A percentile compares a stretch with the other conserved stretches of the same genome.
Conservation (phyloP, 2,329 filamentous ascomycete genomes). For the Ramularia collo-cygni region DNA sequence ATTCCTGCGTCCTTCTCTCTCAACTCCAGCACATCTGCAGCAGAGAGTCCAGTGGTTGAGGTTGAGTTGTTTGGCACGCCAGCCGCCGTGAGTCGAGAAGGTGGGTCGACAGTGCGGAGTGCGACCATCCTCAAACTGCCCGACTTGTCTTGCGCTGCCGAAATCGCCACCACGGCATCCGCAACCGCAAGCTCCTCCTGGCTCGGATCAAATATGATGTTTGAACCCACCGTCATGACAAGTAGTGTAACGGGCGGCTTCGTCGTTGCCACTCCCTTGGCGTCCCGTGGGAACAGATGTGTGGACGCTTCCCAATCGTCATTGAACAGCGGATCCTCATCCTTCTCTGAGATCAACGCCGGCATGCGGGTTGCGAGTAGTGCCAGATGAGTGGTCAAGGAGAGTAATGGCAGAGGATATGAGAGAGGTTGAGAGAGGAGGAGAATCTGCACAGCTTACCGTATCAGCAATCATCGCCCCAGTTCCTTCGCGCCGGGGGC, state of each 20-base stretch:
- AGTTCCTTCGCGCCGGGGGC: neutral
- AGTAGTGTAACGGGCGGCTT: conserved; percentile 84
- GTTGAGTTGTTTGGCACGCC: conserved; percentile 44
- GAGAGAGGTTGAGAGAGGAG: conserved; percentile 89
- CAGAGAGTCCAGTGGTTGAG: conserved; percentile 36
- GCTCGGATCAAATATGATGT: conserved; percentile 88
- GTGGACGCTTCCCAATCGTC: conserved; percentile 90
- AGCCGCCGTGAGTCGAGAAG: conserved; percentile 42
- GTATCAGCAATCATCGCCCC: conserved; percentile 5
- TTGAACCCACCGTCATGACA: conserved; percentile 76
- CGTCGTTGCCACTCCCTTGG: conserved; percentile 21
- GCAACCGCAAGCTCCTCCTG: conserved; percentile 90
- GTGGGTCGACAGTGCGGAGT: conserved; percentile 44
- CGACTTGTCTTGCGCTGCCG: conserved; percentile 48
- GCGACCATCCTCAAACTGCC: conserved; percentile 31
- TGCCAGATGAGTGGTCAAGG: conserved; percentile 86
- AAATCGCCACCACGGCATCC: conserved; percentile 77
- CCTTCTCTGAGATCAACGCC: conserved; percentile 74
- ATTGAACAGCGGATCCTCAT: conserved; percentile 96
- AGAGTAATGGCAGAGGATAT: conserved; percentile 87
- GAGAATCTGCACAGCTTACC: conserved; percentile 56
- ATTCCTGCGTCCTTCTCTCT: conserved; percentile 44
- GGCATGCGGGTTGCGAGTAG: conserved; percentile 82
- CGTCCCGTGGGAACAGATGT: conserved; percentile 59
- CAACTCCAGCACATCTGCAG: conserved; percentile 36